Conservation (phyloP, 257 asterid species). For the Lantana camara region DNA sequence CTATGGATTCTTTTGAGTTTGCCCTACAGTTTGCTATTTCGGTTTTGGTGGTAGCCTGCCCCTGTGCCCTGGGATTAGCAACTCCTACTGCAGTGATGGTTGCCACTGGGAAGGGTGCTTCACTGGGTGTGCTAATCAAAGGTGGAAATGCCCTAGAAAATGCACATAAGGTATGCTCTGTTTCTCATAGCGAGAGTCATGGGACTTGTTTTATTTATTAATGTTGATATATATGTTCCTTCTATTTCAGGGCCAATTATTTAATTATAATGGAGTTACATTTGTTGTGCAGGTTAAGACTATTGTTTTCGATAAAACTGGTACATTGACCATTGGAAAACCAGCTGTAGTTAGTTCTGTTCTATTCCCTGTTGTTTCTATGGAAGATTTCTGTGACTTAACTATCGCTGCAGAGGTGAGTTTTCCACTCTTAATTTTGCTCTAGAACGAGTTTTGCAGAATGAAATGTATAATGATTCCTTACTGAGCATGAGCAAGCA, state of each 20-base stretch:
- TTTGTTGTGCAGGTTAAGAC: slow-evolving; percentile 65
- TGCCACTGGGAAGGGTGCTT: slow-evolving; percentile 98
- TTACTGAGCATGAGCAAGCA: slow-evolving; percentile 11
- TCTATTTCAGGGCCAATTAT: slow-evolving; percentile 7
- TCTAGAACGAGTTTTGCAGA: slow-evolving; percentile 2
- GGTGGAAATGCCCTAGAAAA: slow-evolving; percentile 96
- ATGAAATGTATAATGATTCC: slow-evolving; percentile 1
- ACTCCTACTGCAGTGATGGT: slow-evolving; percentile 99
- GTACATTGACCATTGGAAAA: slow-evolving; percentile 87
- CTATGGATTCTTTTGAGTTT: slow-evolving; percentile 89
- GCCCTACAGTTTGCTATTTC: slow-evolving; percentile 94
- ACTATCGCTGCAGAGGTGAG: slow-evolving; percentile 93
- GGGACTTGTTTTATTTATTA: slow-evolving; percentile 9
- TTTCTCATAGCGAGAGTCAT: slow-evolving; percentile 11
- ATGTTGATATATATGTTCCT: slow-evolving; percentile 7
- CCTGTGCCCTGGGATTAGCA: slow-evolving; percentile 97
- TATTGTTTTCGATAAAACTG: slow-evolving; percentile 90
- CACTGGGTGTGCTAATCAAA: slow-evolving; percentile 92
- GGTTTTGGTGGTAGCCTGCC: slow-evolving; percentile 95
- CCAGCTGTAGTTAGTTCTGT: slow-evolving; percentile 87
- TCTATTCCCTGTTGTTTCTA: slow-evolving; percentile 65
- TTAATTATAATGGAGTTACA: slow-evolving; percentile 9
- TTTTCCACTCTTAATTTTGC: slow-evolving; percentile 13
- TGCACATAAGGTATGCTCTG: slow-evolving; percentile 77
- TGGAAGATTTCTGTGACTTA: slow-evolving; percentile 85